Conservation (phyloP, 2,329 filamentous ascomycete genomes). For the Sarocladium brachiariae region DNA sequence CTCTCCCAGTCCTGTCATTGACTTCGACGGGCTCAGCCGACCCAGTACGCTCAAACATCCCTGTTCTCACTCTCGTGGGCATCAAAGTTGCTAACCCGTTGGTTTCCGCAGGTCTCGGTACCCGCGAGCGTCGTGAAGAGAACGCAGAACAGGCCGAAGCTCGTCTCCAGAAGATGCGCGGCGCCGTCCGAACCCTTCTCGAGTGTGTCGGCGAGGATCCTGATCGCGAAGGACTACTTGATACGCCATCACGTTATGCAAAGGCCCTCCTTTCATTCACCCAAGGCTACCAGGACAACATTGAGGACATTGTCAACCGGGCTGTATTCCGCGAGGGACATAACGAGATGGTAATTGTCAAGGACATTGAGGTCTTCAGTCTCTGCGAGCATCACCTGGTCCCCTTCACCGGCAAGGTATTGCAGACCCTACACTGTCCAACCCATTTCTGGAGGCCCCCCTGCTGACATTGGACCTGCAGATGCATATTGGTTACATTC, state of each 20-base stretch:
- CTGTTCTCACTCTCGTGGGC: background rate
- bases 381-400: conserved; percentile 97
- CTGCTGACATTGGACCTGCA: no score
- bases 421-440: conserved; percentile 10
- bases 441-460: background rate
- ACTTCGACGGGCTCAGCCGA: conserved; percentile 55
- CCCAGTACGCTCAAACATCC: conserved; percentile 36
- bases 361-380: conserved; percentile 81
- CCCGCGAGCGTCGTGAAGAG: conserved; percentile 55
- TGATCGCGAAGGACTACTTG: conserved; percentile 56
- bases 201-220: conserved; percentile 65
- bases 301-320: conserved; percentile 83
- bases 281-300: conserved; percentile 92
- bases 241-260: conserved; percentile 78
- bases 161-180: conserved; percentile 52
- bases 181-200: conserved; percentile 58
- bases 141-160: conserved; percentile 33
- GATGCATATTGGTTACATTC: conserved; percentile 99
- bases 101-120: conserved; percentile 48
- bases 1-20: conserved; percentile 49
- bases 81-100: conserved; percentile 14
- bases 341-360: conserved; percentile 95
- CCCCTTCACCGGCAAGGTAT: conserved; percentile 88
- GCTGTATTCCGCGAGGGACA: conserved; percentile 96
- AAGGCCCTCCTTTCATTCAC: conserved; percentile 96